Evolutionary conservation across 441 rosid genomes (phyloP), one percentile per base, ranked within the genome.

Genomic region (Melianthus villosus): DNA sequence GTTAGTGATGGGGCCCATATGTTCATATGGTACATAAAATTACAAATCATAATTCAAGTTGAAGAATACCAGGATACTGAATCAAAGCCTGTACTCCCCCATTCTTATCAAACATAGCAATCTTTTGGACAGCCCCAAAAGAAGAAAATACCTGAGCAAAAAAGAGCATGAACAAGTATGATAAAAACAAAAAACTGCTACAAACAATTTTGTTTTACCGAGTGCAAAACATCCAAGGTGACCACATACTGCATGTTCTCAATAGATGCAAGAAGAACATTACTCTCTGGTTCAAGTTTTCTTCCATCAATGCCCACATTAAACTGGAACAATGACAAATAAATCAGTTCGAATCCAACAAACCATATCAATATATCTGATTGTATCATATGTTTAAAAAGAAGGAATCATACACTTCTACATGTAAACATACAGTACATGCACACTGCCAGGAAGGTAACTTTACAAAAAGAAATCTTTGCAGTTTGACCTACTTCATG

Each of bases 181-280:
- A 33, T 19, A 17, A 14, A 33, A 9, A 3, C 37, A 17, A 10
- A 33, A 17, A 33, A 33, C 8, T 19, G 18, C 16, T 17, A 11
- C 38, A 34, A 30, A 34, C 19, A 18, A 16, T 50, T 36, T 38
- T 40, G 11, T 48, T 28, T 49, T 77, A 91, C 99, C 93, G 54
- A 79, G 66, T 82, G 87, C 30, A 91, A 54, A 38, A 77, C 96
- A 63, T 91, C 99, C 73, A 91, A 69, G 35, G 99, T 79, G 55
- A 91, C 94, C 44, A 87, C 94, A 64, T 91, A 91, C 52, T 85
- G 99, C 99, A 91, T 91, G 63, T 91, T 91, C 70, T 91, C 99
- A 22, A 91, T 91, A 16, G 99, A 91, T 57, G 99, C 99, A 9
- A 79, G 98, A 57, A 85, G 96, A 38, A 91, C 96, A 18, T 91